Evolutionary conservation across 495 filamentous ascomycete species (phyloP).

Genomic region (Podospora fimiseda): DNA sequence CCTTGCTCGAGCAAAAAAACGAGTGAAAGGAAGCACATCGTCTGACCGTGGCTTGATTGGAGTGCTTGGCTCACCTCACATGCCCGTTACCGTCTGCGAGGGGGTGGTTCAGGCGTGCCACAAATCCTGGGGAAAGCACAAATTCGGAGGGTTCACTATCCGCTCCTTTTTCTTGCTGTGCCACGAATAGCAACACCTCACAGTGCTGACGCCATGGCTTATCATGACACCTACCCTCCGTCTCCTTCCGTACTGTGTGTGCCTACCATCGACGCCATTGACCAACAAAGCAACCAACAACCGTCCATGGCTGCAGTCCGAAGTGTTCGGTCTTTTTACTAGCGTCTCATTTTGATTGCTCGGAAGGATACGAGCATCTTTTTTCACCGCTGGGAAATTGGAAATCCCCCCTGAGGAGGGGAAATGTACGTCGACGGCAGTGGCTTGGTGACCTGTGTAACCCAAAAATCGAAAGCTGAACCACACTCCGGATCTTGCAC

Average conservation of each 20-base stretch:
- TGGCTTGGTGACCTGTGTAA: background rate
- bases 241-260: too few species aligned
- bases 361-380: too few species aligned
- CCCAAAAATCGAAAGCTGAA: background rate
- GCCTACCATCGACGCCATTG: too few species aligned
- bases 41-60: too few species aligned
- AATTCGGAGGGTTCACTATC: background rate
- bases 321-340: too few species aligned
- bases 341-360: too few species aligned
- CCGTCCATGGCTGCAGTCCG: too few species aligned
- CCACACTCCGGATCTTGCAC: background rate
- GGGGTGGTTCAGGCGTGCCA: background rate
- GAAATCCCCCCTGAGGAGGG: too few species aligned
- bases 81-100: background rate
- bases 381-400: too few species aligned
- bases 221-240: background rate
- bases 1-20: too few species aligned
- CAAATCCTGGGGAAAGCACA: background rate
- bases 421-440: background rate
- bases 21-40: too few species aligned
- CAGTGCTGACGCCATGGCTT: background rate
- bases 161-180: background rate
- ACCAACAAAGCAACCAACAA: too few species aligned
- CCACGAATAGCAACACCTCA: background rate
- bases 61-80: background rate